Evolutionary conservation across 768 basidiomycete species (phyloP).

Genomic region (Russula sp.): DNA sequence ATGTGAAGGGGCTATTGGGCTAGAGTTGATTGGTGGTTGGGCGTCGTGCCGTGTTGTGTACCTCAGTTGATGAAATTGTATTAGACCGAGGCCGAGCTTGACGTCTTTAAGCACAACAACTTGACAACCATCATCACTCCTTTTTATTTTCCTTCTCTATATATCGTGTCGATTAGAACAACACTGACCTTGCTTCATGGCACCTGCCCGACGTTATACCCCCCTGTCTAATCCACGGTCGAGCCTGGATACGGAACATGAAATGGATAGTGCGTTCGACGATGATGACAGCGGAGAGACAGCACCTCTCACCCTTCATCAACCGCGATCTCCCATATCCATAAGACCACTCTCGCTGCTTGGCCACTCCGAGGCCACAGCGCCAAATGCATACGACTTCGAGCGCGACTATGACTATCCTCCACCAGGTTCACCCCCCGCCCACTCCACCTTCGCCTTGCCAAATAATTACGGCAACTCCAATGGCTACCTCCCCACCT

Average conservation of each 20-base stretch:
- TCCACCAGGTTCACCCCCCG: conserved; percentile 74
- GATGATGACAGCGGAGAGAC: conserved; percentile 45
- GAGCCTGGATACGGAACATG: conserved; percentile 41
- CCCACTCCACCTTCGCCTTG: conserved; percentile 45
- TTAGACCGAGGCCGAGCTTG: not conserved
- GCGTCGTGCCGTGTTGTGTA: no score
- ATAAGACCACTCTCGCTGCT: conserved; percentile 26
- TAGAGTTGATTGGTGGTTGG: not conserved
- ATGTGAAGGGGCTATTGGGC: conserved; percentile 19
- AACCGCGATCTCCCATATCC: conserved; percentile 26
- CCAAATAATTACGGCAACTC: conserved; percentile 69
- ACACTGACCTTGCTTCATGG: conserved; percentile 22
- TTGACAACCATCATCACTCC: not conserved
- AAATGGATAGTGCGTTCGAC: conserved; percentile 75
- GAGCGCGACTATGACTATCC: conserved; percentile 72
- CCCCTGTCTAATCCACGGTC: conserved; percentile 43
- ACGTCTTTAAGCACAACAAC: not conserved
- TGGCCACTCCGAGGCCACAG: conserved; percentile 7
- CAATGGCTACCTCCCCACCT: conserved; percentile 54
- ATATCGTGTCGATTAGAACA: not conserved
- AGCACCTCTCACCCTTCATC: conserved; percentile 33
- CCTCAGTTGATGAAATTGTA: not conserved
- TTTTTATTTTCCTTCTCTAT: not conserved
- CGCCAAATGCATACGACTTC: conserved; percentile 61
- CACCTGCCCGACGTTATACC: conserved; percentile 44